Conservation (phyloP, 257 asterid genomes). For the Solanum chilense region DNA sequence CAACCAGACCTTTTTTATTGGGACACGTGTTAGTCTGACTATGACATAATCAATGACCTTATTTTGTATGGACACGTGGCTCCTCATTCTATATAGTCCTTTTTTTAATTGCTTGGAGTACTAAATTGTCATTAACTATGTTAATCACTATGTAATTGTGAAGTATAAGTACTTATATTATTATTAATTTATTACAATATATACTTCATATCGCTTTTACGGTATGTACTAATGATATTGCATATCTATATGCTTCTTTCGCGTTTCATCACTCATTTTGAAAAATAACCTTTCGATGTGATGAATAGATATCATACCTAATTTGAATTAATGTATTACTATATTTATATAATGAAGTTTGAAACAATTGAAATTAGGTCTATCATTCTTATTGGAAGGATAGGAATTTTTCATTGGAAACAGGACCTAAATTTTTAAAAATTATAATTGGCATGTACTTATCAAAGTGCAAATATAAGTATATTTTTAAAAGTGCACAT, state of each 20-base stretch:
- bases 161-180: not conserved
- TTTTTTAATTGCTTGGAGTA: not conserved
- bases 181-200: not conserved
- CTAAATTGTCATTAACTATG: not conserved
- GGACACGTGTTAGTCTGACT: not conserved
- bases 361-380: not conserved
- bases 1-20: not conserved
- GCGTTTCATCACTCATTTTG: not conserved
- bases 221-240: not conserved
- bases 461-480: not conserved
- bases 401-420: not conserved
- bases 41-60: not conserved
- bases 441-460: not conserved
- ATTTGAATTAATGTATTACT: too few species aligned
- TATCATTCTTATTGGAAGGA: not conserved
- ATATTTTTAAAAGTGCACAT: not conserved
- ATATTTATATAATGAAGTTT: not conserved
- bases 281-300: not conserved
- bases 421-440: not conserved
- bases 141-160: not conserved
- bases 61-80: not conserved
- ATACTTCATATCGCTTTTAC: too few species aligned
- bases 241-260: too few species aligned
- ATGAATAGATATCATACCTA: not conserved
- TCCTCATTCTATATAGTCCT: not conserved